Percentiles rank a stretch among this genome's conserved stretches.
Evolutionary conservation across 2,329 filamentous ascomycete species (phyloP).

Genomic region (Lasiodiplodia sp.): DNA sequence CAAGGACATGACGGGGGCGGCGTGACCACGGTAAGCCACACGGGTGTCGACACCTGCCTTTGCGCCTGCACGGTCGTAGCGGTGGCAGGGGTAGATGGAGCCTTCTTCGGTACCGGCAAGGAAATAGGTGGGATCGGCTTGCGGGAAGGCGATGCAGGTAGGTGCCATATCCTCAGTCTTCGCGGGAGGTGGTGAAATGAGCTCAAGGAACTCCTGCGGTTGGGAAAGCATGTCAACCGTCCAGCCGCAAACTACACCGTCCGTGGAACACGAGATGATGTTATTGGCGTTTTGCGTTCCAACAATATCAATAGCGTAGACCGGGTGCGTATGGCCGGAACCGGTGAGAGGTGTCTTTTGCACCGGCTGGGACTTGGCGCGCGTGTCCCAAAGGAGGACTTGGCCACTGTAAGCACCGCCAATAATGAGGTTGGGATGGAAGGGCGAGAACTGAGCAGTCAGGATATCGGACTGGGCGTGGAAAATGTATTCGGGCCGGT

Average conservation of each 20-base stretch:
- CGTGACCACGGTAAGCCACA: constrained; percentile 87
- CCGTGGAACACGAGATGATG: constrained; percentile 95
- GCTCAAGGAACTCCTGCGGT: constrained; percentile 90
- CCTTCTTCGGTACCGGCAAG: constrained; percentile 97
- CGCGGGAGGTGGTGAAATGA: constrained; percentile 79
- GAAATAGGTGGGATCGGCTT: constrained; percentile 96
- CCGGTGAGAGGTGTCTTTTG: constrained; percentile 96
- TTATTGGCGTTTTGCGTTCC: constrained; percentile 99
- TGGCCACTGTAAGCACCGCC: constrained; percentile 97
- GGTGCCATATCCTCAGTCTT: constrained; percentile 94
- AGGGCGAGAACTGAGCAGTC: constrained; percentile 96
- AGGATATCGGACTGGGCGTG: constrained; percentile 95
- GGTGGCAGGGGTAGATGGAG: constrained; percentile 92
- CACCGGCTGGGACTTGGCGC: constrained; percentile 80
- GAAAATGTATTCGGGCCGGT: constrained; percentile 94
- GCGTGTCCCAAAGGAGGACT: constrained; percentile 95
- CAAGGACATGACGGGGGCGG: constrained; percentile 93
- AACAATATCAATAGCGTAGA: constrained; percentile 94
- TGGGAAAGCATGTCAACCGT: constrained; percentile 97
- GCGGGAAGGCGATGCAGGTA: constrained; percentile 92
- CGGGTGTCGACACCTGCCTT: constrained; percentile 94
- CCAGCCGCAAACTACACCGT: constrained; percentile 97
- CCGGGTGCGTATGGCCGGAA: constrained; percentile 92
- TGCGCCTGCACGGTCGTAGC: constrained; percentile 95
- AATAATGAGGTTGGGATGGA: constrained; percentile 94